A percentile compares a stretch with the other conserved stretches of the same genome.
Evolutionary conservation across 768 basidiomycete species (phyloP).

Genomic region (Lentinula guzmanii): DNA sequence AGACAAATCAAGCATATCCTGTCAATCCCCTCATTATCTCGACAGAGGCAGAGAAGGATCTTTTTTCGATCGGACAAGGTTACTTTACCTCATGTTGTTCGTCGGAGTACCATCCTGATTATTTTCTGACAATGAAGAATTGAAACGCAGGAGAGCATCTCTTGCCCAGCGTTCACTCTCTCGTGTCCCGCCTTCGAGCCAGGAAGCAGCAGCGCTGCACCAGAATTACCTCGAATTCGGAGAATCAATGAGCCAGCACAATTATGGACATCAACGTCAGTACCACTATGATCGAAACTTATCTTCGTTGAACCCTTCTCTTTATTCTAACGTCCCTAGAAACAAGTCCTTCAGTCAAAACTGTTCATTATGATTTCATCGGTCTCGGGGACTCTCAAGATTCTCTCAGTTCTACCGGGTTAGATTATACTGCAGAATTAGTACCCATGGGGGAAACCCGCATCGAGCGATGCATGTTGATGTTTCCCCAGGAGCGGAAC

Average conservation of each 20-base stretch:
- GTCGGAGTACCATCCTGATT: background rate
- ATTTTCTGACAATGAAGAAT: constrained; percentile 29
- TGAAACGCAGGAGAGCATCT: constrained; percentile 53
- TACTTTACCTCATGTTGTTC: background rate
- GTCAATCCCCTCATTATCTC: constrained; percentile 59
- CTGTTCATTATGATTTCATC: background rate
- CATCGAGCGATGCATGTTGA: constrained; percentile 63
- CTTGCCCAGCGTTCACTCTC: constrained; percentile 54
- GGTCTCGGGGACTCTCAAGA: background rate
- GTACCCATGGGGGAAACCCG: constrained; percentile 75
- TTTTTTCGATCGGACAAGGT: constrained; percentile 69
- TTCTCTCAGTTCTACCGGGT: too few relatives aligned
- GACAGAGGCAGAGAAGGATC: constrained; percentile 55
- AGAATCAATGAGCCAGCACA: constrained; percentile 19
- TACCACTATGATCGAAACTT: too few relatives aligned
- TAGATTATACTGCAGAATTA: constrained; percentile 29
- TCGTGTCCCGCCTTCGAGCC: constrained; percentile 66
- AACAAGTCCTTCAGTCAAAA: background rate
- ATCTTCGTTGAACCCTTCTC: background rate
- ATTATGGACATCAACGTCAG: background rate
- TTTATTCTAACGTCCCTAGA: background rate
- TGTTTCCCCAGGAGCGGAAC: constrained; percentile 85
- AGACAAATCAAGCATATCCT: constrained; percentile 53
- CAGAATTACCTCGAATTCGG: constrained; percentile 59
- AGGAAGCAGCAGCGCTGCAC: constrained; percentile 66